Conservation (phyloP, 371 early-diverging fungal genomes). For the Rhizopus stolonifer region DNA sequence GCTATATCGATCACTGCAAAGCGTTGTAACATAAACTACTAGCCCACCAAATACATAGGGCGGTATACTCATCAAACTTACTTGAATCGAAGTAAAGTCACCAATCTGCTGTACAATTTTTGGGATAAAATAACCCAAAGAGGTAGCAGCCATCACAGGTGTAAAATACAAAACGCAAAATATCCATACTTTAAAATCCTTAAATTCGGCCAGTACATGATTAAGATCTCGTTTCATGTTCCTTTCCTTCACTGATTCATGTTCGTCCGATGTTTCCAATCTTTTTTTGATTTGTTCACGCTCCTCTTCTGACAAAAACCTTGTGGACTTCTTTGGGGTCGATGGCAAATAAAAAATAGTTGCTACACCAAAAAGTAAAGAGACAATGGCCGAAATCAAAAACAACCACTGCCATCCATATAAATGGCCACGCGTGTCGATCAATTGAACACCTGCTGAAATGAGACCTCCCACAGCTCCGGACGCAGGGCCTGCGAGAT, state of each 20-base stretch:
- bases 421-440: slow-evolving; percentile 40
- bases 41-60: slow-evolving; percentile 48
- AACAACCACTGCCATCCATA: slow-evolving; percentile 56
- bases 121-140: slow-evolving; percentile 49
- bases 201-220: slow-evolving; percentile 28
- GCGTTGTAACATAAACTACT: slow-evolving; percentile 40
- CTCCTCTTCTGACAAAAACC: slow-evolving; percentile 42
- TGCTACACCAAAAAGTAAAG: slow-evolving; percentile 40
- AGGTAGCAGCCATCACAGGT: slow-evolving; percentile 54
- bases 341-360: slow-evolving; percentile 45
- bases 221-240: slow-evolving; percentile 17
- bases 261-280: slow-evolving; percentile 3
- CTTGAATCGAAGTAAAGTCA: slow-evolving; percentile 43
- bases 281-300: slow-evolving; percentile 23
- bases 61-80: slow-evolving; percentile 50
- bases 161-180: slow-evolving; percentile 48
- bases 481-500: slow-evolving; percentile 48
- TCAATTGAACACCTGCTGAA: slow-evolving; percentile 45
- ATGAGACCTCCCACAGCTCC: slow-evolving; percentile 54
- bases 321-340: slow-evolving; percentile 42
- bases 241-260: slow-evolving; percentile 10
- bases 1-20: slow-evolving; percentile 34
- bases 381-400: slow-evolving; percentile 38
- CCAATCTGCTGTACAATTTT: slow-evolving; percentile 50
- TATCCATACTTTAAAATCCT: slow-evolving; percentile 48